Conservation (phyloP, 2,329 filamentous ascomycete species). For the Emmonsia crescens region DNA sequence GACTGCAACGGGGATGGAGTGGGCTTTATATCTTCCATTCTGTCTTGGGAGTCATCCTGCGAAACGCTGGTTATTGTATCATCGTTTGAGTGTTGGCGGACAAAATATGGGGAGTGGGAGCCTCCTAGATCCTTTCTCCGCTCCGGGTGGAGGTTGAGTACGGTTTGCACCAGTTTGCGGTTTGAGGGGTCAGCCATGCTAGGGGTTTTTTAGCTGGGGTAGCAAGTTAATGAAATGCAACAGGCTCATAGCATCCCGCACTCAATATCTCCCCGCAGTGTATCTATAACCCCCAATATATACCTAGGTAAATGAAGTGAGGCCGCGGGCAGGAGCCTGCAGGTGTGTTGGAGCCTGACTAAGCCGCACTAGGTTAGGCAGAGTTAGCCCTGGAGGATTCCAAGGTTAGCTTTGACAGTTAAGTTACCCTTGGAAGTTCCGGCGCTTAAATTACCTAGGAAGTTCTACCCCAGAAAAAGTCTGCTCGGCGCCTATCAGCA, state of each 20-base stretch:
- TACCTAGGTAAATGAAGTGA: neutral
- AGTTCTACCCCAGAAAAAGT: no score
- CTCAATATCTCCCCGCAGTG: neutral
- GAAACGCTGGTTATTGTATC: neutral
- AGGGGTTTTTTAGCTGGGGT: neutral
- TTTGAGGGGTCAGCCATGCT: slow-evolving; percentile 6
- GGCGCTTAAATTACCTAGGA: no score
- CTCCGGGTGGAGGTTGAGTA: slow-evolving; percentile 13
- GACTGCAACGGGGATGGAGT: neutral
- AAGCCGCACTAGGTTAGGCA: neutral
- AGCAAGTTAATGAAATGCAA: neutral
- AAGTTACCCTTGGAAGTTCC: no score
- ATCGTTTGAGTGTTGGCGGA: neutral
- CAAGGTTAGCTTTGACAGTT: no score
- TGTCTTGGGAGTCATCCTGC: neutral
- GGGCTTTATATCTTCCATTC: slow-evolving; percentile 12
- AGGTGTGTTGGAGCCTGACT: neutral
- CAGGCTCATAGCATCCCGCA: neutral
- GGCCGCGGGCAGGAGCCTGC: neutral
- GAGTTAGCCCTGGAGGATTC: no score
- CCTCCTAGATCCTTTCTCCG: neutral
- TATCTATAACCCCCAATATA: no score
- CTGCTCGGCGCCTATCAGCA: no score
- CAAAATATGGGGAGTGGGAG: slow-evolving; percentile 3
- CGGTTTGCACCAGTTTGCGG: slow-evolving; percentile 12